Evolutionary conservation across 495 filamentous ascomycete species (phyloP), one percentile per base, ranked within the genome.

Genomic region (Glutinoglossum americanum): DNA sequence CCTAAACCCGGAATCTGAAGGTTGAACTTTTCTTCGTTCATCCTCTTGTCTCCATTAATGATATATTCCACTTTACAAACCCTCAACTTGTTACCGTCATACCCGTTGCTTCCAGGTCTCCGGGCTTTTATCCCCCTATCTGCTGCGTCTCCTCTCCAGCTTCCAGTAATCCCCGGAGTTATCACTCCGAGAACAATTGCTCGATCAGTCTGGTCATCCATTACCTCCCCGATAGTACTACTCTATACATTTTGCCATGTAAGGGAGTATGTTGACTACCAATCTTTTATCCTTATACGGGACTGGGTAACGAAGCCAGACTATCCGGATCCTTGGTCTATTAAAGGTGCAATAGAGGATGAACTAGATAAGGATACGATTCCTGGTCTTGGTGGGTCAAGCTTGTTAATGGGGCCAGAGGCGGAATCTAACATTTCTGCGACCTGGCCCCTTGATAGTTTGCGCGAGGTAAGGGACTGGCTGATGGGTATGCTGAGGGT

Each of bases 141-240:
- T 15, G n/a, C 56, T 11, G n/a, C 56, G 1, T 58, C 56, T 19
- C 56, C 56, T 27, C 35, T 58, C 45, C 56, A 58, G 41, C 44
- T 58, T 26, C 56, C 56, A 33, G 19, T n/a, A 1, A 8, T 51
- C 4, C 5, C 56, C 15, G 30, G 39, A 27, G 25, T 3, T 11
- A n/a, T 45, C 39, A 47, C 35, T 7, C 37, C 39, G 8, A 47
- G n/a, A 32, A n/a, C 44, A n/a, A 7, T 58, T 3, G 25, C 51
- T 26, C 6, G 39, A 23, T 17, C 54, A 15, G 27, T 58, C 27
- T 26, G 25, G 19, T 58, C 56, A n/a, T 27, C 25, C 23, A 28
- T 51, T 15, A 51, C 39, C 7, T 58, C 56, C 4, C 56, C 56
- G 17, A 39, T 39, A 39, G 30, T 17, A 45, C 13, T 56, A 26